A percentile compares a stretch with the other conserved stretches of the same genome.
These are phyloP conservation scores for Penicillium ochrochloron DNA, from an alignment of 495 filamentous ascomycete species.

Conservation along the genomic window DNA sequence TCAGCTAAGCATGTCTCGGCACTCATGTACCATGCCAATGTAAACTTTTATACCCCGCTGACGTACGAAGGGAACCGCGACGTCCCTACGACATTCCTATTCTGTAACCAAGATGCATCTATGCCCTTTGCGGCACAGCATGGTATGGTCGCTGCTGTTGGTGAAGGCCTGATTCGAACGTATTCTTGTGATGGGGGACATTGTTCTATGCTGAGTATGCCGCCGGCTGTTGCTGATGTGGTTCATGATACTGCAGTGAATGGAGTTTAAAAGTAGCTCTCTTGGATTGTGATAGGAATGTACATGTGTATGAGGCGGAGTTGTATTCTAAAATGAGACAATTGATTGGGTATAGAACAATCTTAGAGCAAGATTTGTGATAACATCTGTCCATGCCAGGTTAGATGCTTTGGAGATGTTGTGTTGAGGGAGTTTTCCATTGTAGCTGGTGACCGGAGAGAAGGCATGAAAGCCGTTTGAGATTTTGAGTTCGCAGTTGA, in stretches of 20 bases:
- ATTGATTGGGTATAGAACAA: conserved; percentile 35
- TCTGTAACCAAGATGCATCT: conserved; percentile 12
- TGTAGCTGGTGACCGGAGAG: background rate
- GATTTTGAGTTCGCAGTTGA: background rate
- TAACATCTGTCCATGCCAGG: background rate
- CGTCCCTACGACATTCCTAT: conserved; percentile 10
- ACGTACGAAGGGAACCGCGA: too few species aligned
- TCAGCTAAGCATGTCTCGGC: too few species aligned
- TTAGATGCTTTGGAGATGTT: background rate
- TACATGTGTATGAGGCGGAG: background rate
- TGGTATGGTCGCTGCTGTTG: conserved; percentile 10
- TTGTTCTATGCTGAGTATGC: conserved; percentile 12
- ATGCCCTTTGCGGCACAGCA: background rate
- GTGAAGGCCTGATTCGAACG: background rate
- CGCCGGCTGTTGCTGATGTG: conserved; percentile 10
- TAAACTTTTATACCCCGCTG: too few species aligned
- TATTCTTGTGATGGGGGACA: conserved; percentile 7
- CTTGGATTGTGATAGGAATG: background rate
- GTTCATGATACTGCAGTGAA: conserved; percentile 1
- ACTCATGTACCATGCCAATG: too few species aligned
- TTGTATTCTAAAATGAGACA: background rate
- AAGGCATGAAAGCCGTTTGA: background rate
- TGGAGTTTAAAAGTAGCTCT: background rate
- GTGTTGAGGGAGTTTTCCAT: background rate
- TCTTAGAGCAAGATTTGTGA: conserved; percentile 12